Conservation (phyloP, 441 rosid species). For the Adansonia gregorii region DNA sequence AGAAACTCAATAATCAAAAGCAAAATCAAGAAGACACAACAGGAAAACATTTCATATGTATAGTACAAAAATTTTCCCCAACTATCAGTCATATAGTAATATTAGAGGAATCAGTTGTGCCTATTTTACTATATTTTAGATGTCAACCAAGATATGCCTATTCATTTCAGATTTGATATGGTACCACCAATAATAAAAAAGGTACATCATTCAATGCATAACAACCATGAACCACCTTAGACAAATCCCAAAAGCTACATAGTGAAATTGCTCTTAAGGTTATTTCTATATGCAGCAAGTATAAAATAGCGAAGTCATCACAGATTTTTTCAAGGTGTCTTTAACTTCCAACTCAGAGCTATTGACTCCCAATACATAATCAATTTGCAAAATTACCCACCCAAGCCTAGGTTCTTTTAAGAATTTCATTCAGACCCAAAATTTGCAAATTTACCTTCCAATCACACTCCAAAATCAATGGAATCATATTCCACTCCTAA, state of each 20-base stretch:
- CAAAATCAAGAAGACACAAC: too few relatives aligned
- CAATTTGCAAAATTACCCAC: background rate
- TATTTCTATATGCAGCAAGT: background rate
- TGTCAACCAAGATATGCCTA: background rate
- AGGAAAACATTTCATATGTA: too few relatives aligned
- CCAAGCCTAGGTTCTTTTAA: background rate
- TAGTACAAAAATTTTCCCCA: too few relatives aligned
- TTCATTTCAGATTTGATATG: constrained; percentile 13
- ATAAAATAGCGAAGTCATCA: background rate
- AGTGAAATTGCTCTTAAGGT: background rate
- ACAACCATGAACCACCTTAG: background rate
- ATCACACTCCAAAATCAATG: background rate
- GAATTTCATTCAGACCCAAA: constrained; percentile 16
- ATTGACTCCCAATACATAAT: background rate
- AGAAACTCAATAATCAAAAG: too few relatives aligned
- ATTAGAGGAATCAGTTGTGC: too few relatives aligned
- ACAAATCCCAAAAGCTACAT: background rate
- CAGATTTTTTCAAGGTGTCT: background rate
- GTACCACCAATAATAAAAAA: background rate
- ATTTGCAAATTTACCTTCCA: constrained; percentile 4
- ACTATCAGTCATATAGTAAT: too few relatives aligned
- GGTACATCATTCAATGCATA: background rate
- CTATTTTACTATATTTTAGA: background rate
- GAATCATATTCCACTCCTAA: background rate
- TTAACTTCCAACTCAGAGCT: background rate